Evolutionary conservation across 2,329 filamentous ascomycete species (phyloP), one percentile per base, ranked within the genome.

Genomic region (Alternaria alternata): DNA sequence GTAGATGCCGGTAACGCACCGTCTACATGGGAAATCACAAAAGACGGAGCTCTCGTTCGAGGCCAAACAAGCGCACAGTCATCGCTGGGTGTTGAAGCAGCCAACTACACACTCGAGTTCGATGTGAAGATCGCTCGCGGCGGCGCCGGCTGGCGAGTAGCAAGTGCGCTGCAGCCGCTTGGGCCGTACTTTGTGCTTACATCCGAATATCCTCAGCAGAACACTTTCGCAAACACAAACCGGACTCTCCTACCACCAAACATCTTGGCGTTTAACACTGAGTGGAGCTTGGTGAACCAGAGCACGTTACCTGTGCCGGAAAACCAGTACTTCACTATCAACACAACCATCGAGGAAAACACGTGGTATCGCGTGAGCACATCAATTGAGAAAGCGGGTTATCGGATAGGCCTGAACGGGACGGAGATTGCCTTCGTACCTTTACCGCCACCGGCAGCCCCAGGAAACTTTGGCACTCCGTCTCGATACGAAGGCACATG

Each of bases 1-100:
- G 61, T 82, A 16, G 77, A 79, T 41, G 71, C 72, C 14, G 75
- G 75, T 0, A 76, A 78, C 2, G 78, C 79, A 6, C 70, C 69
- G 5, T 71, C 79, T 2, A 68, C 62, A 3, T 68, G 65, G 67
- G 59, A n/a, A 74, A 68, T 16, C 77, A 79, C 65, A 0, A 48
- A 65, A 2, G 66, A 79, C 16, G 80, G 80, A 3, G 76, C 75
- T 2, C 62, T 78, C 2, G 67, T 81, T 4, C 69, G 75, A 3
- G 78, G 76, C 12, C 74, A 77, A 47, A 60, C 73, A 11, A 75
- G 75, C 8, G 55, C 55, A 12, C 55, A 58, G 11, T 54, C 55
- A 3, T 53, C 55, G 18, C 20, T 7, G 20, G 55, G 49, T 8
- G 9, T 44, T 39, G 14, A n/a, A 0, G 26, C 49, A 32, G 55